Percentiles rank a stretch among this genome's conserved stretches.
These are phyloP conservation scores for Ogataea angusta DNA, from an alignment of 805 yeast species.

Conservation along the genomic window DNA sequence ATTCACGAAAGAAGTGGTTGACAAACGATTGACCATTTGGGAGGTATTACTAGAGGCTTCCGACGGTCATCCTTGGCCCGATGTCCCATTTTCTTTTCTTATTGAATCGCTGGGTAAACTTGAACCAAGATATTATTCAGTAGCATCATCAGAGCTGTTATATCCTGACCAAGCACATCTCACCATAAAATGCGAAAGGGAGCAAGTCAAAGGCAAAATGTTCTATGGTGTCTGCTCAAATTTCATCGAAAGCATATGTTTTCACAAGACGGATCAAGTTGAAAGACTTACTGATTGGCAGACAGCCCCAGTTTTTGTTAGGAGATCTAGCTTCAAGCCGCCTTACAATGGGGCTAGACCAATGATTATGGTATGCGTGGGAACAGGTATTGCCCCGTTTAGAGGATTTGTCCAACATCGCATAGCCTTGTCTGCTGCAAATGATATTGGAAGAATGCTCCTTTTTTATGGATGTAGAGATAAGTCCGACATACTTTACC, in stretches of 20 bases:
- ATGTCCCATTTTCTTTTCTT: slow-evolving; percentile 76
- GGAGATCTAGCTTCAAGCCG: slow-evolving; percentile 84
- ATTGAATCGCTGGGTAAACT: slow-evolving; percentile 74
- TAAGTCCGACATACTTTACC: slow-evolving; percentile 65
- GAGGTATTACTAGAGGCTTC: slow-evolving; percentile 62
- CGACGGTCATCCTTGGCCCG: slow-evolving; percentile 56
- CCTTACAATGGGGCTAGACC: slow-evolving; percentile 79
- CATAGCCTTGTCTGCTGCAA: slow-evolving; percentile 36
- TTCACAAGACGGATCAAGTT: not conserved
- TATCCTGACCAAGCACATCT: slow-evolving; percentile 64
- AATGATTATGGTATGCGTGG: slow-evolving; percentile 90
- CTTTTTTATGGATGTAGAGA: slow-evolving; percentile 85
- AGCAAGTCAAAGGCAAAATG: slow-evolving; percentile 24
- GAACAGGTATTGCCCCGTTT: slow-evolving; percentile 96
- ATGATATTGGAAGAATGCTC: slow-evolving; percentile 59
- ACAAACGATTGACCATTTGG: slow-evolving; percentile 59
- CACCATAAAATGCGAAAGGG: slow-evolving; percentile 80
- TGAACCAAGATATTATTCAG: slow-evolving; percentile 90
- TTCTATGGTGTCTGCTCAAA: slow-evolving; percentile 84
- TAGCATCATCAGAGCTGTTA: slow-evolving; percentile 70
- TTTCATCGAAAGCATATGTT: slow-evolving; percentile 63
- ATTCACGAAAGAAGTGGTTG: slow-evolving; percentile 44
- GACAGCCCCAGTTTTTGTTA: slow-evolving; percentile 72
- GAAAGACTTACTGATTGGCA: slow-evolving; percentile 30
- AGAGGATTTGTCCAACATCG: slow-evolving; percentile 83